Base-by-base conservation (phyloP, 2,329 filamentous ascomycete genomes). In the Simplicillium sp. region DNA sequence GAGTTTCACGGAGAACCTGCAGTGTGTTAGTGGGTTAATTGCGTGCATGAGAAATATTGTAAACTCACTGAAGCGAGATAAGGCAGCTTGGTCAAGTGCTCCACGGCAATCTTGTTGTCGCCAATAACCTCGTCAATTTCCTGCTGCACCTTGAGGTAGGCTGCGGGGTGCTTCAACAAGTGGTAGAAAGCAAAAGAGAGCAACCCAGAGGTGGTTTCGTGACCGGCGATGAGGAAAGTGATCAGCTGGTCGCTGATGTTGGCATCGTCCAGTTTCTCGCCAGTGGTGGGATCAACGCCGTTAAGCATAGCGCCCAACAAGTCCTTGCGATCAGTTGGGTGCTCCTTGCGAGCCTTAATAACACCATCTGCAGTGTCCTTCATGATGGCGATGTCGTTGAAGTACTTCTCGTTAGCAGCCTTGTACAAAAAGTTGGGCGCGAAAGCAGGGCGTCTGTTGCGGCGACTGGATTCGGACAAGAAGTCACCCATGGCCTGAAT, bases 191-290 rank as follows among this genome's bases (percentile, higher is more conserved):
- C 60, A 51, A 84, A 87, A 0, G 78, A 74, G 11, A 87, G 56
- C 13, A 82, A 60, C 3, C 81, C 82, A 2, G 78, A 77, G 0
- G 83, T 83, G 0, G 84, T 88, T 50, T 87, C 83, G 46, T 85
- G 82, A 2, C 80, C 79, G 29, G 80, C 80, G 50, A 82, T 79
- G 9, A 87, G 58, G 48, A 87, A 86, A 0, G 82, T 87, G 44
- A 84, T 79, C 61, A 87, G 75, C 47, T 87, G 84, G 54, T 82
- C 70, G 13, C 76, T 70, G 46, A 87, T 82, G 37, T 68, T 74
- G 4, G 72, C 65, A 44, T 84, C 78, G 1, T 65, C 71, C 48
- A 87, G 61, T n/a, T 69, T 71, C 49, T 80, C 65, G 11, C 82
- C 80, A 4, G 82, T 86, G 58, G 77, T 73, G 1, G 77, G 70